Percentiles rank a stretch among this genome's conserved stretches.
These are phyloP conservation scores for Smallanthus sonchifolius DNA, from an alignment of 129 eudicot genomes.

Conservation along the genomic window DNA sequence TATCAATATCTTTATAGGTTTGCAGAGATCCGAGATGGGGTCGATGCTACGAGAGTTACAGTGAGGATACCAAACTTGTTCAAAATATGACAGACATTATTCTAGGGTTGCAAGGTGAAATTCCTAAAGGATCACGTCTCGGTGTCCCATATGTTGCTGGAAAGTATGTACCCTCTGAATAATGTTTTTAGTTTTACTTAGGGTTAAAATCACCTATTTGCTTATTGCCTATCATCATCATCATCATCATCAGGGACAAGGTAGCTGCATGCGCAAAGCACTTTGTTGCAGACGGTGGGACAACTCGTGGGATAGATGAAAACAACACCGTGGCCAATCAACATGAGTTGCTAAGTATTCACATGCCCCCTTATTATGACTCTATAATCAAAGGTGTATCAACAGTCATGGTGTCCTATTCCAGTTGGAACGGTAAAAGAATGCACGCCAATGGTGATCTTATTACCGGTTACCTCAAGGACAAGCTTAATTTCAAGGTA, in stretches of 20 bases:
- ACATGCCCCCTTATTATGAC: constrained; percentile 85
- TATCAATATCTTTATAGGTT: constrained; percentile 42
- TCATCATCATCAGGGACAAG: constrained; percentile 47
- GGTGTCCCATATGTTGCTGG: constrained; percentile 78
- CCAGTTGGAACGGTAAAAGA: constrained; percentile 74
- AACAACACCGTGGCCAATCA: constrained; percentile 50
- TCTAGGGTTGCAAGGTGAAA: constrained; percentile 74
- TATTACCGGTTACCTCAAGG: constrained; percentile 68
- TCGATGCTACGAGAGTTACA: constrained; percentile 84
- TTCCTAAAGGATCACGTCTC: constrained; percentile 45
- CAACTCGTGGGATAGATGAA: constrained; percentile 70
- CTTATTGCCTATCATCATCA: background rate
- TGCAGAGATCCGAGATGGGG: constrained; percentile 98
- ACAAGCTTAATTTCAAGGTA: constrained; percentile 72
- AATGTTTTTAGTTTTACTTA: background rate
- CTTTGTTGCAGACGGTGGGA: constrained; percentile 95
- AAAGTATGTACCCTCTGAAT: constrained; percentile 42
- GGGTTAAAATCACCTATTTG: no score
- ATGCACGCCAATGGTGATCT: constrained; percentile 78
- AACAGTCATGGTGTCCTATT: constrained; percentile 81
- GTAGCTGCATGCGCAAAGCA: constrained; percentile 93
- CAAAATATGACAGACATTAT: constrained; percentile 75
- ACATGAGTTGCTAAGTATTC: constrained; percentile 67
- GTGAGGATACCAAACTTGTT: constrained; percentile 75
- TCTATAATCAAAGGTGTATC: constrained; percentile 75